Conservation (phyloP, 345 rosid genomes). For the Clarkia xantiana region DNA sequence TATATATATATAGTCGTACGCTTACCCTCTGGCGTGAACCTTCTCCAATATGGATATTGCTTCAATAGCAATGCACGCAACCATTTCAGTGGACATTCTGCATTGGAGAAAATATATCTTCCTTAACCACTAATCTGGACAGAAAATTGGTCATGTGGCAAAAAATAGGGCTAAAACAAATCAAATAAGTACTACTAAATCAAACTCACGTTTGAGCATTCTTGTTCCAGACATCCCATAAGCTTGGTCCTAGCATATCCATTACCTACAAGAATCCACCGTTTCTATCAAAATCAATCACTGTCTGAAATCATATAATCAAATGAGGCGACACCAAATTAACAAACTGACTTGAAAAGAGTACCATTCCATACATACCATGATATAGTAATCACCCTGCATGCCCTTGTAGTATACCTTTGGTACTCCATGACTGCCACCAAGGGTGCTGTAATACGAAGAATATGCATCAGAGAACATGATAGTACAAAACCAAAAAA, state of each 20-base stretch:
- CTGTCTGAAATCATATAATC: too few relatives aligned
- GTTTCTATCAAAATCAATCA: conserved; percentile 1
- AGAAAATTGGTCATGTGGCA: too few relatives aligned
- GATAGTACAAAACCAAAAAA: neutral
- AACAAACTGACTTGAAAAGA: neutral
- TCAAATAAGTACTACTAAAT: too few relatives aligned
- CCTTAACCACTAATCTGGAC: too few relatives aligned
- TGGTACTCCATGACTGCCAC: conserved; percentile 79
- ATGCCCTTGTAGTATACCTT: conserved; percentile 74
- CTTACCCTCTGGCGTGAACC: conserved; percentile 57
- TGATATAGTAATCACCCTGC: conserved; percentile 84
- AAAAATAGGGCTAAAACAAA: neutral
- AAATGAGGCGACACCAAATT: too few relatives aligned
- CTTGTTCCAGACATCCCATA: conserved; percentile 96
- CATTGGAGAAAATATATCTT: conserved; percentile 3
- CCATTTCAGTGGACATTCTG: conserved; percentile 77
- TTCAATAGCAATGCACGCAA: conserved; percentile 68
- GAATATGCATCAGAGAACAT: neutral
- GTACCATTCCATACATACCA: conserved; percentile 40
- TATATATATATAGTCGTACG: neutral
- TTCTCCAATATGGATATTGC: conserved; percentile 65
- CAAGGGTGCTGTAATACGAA: conserved; percentile 28
- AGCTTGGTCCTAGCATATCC: conserved; percentile 95
- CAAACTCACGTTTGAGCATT: conserved; percentile 40
- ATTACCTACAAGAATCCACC: conserved; percentile 50